Conservation (phyloP, 208 protist genomes). For the Leptomonas seymouri region DNA sequence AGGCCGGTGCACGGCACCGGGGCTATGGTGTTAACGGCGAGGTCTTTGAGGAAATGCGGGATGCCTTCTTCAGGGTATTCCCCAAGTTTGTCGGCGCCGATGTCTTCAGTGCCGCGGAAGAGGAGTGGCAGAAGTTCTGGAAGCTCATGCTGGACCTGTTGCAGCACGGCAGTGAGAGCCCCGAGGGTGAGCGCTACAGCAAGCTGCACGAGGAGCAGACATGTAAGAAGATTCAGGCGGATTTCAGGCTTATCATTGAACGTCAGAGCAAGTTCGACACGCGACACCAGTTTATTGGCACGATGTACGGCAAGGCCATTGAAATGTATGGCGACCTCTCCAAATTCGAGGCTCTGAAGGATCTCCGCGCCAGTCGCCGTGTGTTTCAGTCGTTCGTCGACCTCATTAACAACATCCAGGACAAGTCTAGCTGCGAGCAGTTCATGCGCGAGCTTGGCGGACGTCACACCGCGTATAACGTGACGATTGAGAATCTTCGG, state of each 20-base stretch:
- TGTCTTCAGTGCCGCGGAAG: slow-evolving; percentile 52
- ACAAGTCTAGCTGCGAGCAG: slow-evolving; percentile 42
- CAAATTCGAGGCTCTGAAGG: slow-evolving; percentile 57
- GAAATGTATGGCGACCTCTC: slow-evolving; percentile 65
- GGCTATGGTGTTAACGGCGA: slow-evolving; percentile 62
- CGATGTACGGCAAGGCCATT: slow-evolving; percentile 76
- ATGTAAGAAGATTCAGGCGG: slow-evolving; percentile 50
- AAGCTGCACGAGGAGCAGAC: slow-evolving; percentile 47
- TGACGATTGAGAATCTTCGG: slow-evolving; percentile 47
- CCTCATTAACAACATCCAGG: slow-evolving; percentile 48
- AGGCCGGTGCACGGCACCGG: slow-evolving; percentile 66
- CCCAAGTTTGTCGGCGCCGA: slow-evolving; percentile 67
- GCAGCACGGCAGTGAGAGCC: slow-evolving; percentile 50
- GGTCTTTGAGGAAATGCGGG: slow-evolving; percentile 56
- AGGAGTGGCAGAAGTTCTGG: slow-evolving; percentile 80
- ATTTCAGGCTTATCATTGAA: slow-evolving; percentile 60
- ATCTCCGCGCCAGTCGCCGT: slow-evolving; percentile 47
- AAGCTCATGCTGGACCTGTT: slow-evolving; percentile 51
- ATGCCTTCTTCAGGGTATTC: slow-evolving; percentile 76
- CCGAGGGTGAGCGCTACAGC: slow-evolving; percentile 60
- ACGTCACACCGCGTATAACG: slow-evolving; percentile 59
- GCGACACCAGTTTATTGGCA: slow-evolving; percentile 57
- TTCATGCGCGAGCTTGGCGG: slow-evolving; percentile 65
- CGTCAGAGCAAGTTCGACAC: slow-evolving; percentile 51
- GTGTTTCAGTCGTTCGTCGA: slow-evolving; percentile 62